Conservation (phyloP, 352 stramenopile genomes). For the Globisporangium middletonii region DNA sequence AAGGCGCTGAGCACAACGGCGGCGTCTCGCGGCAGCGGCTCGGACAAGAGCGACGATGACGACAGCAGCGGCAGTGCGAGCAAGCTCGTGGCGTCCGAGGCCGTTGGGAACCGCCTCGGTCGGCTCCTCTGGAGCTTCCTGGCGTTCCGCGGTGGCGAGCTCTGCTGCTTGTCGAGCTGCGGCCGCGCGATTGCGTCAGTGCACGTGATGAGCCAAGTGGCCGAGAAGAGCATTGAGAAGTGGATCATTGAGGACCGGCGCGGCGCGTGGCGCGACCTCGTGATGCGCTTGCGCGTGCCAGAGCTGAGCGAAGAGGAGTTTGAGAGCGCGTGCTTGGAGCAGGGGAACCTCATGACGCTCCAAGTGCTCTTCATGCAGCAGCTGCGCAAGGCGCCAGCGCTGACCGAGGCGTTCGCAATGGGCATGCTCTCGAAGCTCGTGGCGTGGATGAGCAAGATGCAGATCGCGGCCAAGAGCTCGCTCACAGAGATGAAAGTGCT, state of each 20-base stretch:
- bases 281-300: constrained; percentile 55
- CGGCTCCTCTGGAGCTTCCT: constrained; percentile 78
- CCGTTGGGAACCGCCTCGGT: constrained; percentile 50
- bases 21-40: constrained; percentile 3
- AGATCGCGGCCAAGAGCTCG: constrained; percentile 28
- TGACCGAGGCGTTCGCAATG: constrained; percentile 66
- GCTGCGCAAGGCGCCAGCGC: constrained; percentile 40
- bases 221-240: constrained; percentile 80
- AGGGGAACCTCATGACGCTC: constrained; percentile 72
- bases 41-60: constrained; percentile 17
- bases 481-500: constrained; percentile 80
- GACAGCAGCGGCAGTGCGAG: constrained; percentile 1
- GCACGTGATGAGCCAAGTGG: constrained; percentile 74
- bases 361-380: constrained; percentile 78
- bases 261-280: constrained; percentile 54
- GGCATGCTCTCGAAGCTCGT: constrained; percentile 69
- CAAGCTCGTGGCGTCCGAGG: constrained; percentile 28
- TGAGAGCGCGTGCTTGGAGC: constrained; percentile 57
- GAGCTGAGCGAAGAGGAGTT: constrained; percentile 82
- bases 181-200: constrained; percentile 76
- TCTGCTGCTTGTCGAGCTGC: constrained; percentile 62
- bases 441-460: constrained; percentile 65
- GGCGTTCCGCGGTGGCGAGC: constrained; percentile 70
- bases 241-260: constrained; percentile 78
- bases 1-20: constrained; percentile 26